Evolutionary conservation across 345 rosid genomes (phyloP), one percentile per base, ranked within the genome.

Genomic region (Dipteronia dyeriana): DNA sequence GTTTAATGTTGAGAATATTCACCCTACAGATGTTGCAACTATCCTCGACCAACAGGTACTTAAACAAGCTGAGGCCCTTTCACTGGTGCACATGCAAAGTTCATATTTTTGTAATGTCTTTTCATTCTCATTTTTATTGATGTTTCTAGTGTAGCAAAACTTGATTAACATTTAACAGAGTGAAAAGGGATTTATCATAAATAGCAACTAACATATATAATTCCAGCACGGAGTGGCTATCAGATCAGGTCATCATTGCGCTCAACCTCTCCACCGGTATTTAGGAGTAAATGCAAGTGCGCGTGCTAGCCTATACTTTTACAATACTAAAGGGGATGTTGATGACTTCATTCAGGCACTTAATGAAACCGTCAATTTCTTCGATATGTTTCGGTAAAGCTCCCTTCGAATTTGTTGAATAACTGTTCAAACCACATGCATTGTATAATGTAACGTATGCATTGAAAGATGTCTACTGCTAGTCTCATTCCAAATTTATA

Each of bases 191-290:
- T 23, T 12, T 10, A 38, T 85, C 13, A 51, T 60, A 66, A 65
- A 3, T 47, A 34, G 13, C 43, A 22, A 67, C 77, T 78, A 22
- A 80, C 63, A 14, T 75, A 31, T 47, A 70, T 65, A 22, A 69
- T 80, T 71, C 68, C 99, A 95, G 99, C 97, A 95, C 73, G 99
- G 99, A 38, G 97, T 94, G 78, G 99, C 99, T 7, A 88, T 94
- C 81, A 89, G 99, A 87, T 91, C 98, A 16, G 99, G 99, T 76
- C 99, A 93, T 83, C 99, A 95, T 78, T 95, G 99, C 20, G 92
- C 99, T 0, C 99, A 93, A 81, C 98, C 98, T 60, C 97, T 95
- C 56, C 98, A 95, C 79, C 85, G 96, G 73, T 78, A 85, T 76
- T 85, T 95, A 75, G 98, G 99, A 62, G 86, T 92, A 69, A 91